A percentile compares a stretch with the other conserved stretches of the same genome.
These are phyloP conservation scores for Hyaloscypha variabilis DNA, from an alignment of 495 filamentous ascomycete genomes.

Conservation along the genomic window DNA sequence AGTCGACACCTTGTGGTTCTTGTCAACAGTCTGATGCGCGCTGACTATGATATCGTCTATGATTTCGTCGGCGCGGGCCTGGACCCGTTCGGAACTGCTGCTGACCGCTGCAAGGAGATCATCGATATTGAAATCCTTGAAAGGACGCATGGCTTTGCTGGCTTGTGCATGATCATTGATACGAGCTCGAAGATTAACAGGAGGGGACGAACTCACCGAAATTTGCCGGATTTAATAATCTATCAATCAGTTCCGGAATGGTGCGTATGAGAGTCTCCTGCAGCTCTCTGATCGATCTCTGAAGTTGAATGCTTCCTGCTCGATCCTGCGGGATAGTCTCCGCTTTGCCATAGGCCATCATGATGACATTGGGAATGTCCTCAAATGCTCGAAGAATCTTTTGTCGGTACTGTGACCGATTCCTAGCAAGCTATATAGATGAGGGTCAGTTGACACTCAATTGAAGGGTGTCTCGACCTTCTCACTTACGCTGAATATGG, in stretches of 20 bases:
- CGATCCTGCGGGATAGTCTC: not conserved
- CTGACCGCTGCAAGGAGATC: slow-evolving; percentile 13
- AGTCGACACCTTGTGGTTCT: too few species aligned
- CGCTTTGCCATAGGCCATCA: not conserved
- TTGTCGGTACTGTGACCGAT: not conserved
- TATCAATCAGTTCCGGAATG: not conserved
- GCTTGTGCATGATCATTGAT: not conserved
- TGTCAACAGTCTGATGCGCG: not conserved
- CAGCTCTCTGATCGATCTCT: not conserved
- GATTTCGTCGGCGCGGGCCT: slow-evolving; percentile 3
- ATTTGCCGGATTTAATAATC: slow-evolving; percentile 12
- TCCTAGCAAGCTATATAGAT: not conserved
- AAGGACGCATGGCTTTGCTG: slow-evolving; percentile 5
- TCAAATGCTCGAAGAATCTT: not conserved
- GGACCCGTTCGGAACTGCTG: slow-evolving; percentile 7
- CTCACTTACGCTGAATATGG: slow-evolving; percentile 1
- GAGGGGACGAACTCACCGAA: slow-evolving; percentile 7
- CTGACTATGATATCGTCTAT: not conserved
- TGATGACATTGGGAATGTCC: not conserved
- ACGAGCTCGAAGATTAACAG: not conserved
- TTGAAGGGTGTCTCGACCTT: not conserved
- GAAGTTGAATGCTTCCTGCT: not conserved
- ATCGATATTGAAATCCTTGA: slow-evolving; percentile 9
- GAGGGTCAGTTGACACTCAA: not conserved
- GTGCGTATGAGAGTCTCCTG: not conserved